Conservation (phyloP, 495 filamentous ascomycete genomes). For the Podospora appendiculata region DNA sequence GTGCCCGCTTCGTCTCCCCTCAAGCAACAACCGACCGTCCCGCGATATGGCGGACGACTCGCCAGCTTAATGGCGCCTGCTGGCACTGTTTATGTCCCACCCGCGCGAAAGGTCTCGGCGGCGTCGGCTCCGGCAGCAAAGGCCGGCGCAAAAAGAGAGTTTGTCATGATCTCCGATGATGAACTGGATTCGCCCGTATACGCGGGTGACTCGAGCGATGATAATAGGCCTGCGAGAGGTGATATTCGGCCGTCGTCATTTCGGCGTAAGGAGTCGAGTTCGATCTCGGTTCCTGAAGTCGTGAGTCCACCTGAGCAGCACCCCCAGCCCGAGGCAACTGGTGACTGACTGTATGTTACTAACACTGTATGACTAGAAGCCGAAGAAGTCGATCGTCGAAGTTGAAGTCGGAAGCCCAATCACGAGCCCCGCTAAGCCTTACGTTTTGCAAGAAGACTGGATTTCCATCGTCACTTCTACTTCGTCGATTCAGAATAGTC, state of each 20-base stretch:
- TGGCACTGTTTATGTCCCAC: slow-evolving; percentile 64
- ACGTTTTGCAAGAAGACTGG: slow-evolving; percentile 17
- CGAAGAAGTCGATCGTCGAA: slow-evolving; percentile 1
- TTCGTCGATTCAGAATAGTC: slow-evolving; percentile 6
- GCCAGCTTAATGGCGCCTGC: slow-evolving; percentile 65
- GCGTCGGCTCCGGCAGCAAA: neutral
- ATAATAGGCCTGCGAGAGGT: slow-evolving; percentile 37
- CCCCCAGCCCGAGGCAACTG: too few relatives aligned
- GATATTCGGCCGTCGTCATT: slow-evolving; percentile 71
- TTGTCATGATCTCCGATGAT: slow-evolving; percentile 36
- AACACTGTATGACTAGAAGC: neutral
- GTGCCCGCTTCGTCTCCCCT: slow-evolving; percentile 79
- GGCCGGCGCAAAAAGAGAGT: slow-evolving; percentile 17
- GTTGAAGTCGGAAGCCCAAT: slow-evolving; percentile 9
- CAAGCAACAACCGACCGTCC: slow-evolving; percentile 18
- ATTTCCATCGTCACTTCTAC: slow-evolving; percentile 11
- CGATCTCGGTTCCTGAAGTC: neutral
- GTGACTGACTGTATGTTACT: too few relatives aligned
- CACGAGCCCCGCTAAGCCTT: slow-evolving; percentile 12
- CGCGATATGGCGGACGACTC: slow-evolving; percentile 24
- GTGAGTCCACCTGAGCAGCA: too few relatives aligned
- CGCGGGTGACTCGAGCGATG: slow-evolving; percentile 33
- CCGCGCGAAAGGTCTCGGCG: slow-evolving; percentile 6
- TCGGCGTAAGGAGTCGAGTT: slow-evolving; percentile 18
- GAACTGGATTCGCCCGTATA: slow-evolving; percentile 31